Percentiles rank a stretch among this genome's conserved stretches.
Evolutionary conservation across 345 rosid species (phyloP).

Genomic region (Eucalyptus melliodora): DNA sequence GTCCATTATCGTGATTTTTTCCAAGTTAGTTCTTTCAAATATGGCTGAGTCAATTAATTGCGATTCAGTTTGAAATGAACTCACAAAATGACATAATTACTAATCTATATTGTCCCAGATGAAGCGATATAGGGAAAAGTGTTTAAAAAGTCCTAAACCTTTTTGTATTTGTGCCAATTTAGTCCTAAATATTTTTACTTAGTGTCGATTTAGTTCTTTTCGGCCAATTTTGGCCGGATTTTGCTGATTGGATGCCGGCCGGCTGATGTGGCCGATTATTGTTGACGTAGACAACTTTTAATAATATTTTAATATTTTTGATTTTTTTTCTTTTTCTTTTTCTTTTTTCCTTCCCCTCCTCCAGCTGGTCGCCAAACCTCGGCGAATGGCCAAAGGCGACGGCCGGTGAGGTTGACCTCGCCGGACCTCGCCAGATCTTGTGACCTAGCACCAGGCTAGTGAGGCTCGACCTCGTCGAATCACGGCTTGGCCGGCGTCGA

Average conservation of each 20-base stretch:
- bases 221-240: rapidly evolving
- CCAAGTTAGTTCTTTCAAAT: not conserved
- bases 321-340: too few relatives aligned
- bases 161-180: too few relatives aligned
- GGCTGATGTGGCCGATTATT: rapidly evolving
- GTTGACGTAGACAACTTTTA: rapidly evolving
- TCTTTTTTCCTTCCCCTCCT: rapidly evolving
- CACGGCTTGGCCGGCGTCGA: rapidly evolving
- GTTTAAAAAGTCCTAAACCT: too few relatives aligned
- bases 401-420: rapidly evolving
- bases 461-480: too few relatives aligned
- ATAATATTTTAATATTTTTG: too few relatives aligned
- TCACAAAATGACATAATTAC: not conserved
- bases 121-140: too few relatives aligned
- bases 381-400: rapidly evolving
- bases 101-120: not conserved
- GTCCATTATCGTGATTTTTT: not conserved
- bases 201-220: too few relatives aligned
- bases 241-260: rapidly evolving
- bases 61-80: not conserved
- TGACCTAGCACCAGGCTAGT: rapidly evolving
- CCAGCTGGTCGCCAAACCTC: rapidly evolving
- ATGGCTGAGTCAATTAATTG: not conserved
- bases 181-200: too few relatives aligned
- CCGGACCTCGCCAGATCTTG: rapidly evolving